Percentiles rank a stretch among this genome's conserved stretches.
These are phyloP conservation scores for Barbarea vulgaris DNA, from an alignment of 345 rosid genomes.

Conservation along the genomic window DNA sequence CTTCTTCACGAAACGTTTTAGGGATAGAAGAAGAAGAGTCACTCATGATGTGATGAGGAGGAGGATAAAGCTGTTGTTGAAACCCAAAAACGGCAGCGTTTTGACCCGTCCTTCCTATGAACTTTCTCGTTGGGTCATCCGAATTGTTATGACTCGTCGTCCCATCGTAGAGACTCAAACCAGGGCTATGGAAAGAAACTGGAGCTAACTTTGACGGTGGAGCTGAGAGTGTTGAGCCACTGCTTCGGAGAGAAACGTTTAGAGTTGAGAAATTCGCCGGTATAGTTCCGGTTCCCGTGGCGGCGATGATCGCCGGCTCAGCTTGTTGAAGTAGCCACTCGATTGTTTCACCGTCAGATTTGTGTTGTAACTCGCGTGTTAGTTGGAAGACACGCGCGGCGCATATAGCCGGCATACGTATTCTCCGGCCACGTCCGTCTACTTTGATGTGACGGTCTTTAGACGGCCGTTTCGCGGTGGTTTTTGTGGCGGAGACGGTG, in stretches of 20 bases:
- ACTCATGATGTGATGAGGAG: slow-evolving; percentile 7
- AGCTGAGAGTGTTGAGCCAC: slow-evolving; percentile 13
- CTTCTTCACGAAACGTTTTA: slow-evolving; percentile 21
- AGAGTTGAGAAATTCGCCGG: slow-evolving; percentile 34
- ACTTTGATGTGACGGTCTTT: slow-evolving; percentile 39
- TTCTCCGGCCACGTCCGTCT: slow-evolving; percentile 37
- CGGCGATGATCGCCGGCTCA: slow-evolving; percentile 35
- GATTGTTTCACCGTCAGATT: slow-evolving; percentile 35
- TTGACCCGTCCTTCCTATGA: not conserved
- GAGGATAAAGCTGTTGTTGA: slow-evolving; percentile 21
- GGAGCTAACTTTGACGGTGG: slow-evolving; percentile 23
- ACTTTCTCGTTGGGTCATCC: not conserved
- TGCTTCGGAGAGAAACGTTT: slow-evolving; percentile 22
- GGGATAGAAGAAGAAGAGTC: slow-evolving; percentile 4
- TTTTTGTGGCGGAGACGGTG: not conserved
- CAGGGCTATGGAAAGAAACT: not conserved
- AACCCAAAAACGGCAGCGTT: slow-evolving; percentile 32
- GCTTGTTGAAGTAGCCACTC: slow-evolving; percentile 35
- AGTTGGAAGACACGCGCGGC: slow-evolving; percentile 38
- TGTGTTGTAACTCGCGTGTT: slow-evolving; percentile 31
- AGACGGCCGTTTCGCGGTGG: slow-evolving; percentile 16
- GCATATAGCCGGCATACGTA: slow-evolving; percentile 39
- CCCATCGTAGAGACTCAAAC: not conserved
- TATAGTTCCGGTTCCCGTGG: slow-evolving; percentile 34
- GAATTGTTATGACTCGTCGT: not conserved